Base-by-base conservation (phyloP, 768 basidiomycete species). In the Pisolithus tinctorius region DNA sequence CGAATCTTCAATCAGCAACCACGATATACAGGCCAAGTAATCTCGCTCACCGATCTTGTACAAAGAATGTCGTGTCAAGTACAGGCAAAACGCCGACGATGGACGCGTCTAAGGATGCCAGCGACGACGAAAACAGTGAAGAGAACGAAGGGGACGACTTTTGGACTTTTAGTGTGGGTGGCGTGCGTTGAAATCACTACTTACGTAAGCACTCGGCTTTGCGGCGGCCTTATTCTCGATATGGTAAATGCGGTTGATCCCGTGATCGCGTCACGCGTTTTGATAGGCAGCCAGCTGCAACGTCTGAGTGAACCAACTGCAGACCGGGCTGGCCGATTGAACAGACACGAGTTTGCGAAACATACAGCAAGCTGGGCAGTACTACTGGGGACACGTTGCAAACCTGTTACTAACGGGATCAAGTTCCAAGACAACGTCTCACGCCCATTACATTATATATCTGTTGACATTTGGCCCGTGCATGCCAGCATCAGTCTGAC, bases 221-320 rank as follows among this genome's bases (percentile, higher is more conserved):
- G 46, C 38, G 27, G 23, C 53, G 25, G 34, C 26, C 20, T 42
- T 0, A 16, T 23, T 23, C 47, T 40, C n/a, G 10, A 54, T 50
- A 43, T 37, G 11, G 48, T 40, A 11, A 51, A 38, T 50, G 36
- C 49, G 36, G 17, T 40, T 6, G 3, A 4, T 8, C 65, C 68
- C 65, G 66, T 55, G 65, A 66, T 52, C 65, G 65, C 55, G 66
- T 58, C 60, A 63, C 50, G 60, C 49, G 41, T 45, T 26, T 26
- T 14, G 43, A 20, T 20, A 16, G 43, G 26, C 16, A 29, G 27
- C 43, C 11, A 7, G 43, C 14, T 7, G 42, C 40, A n/a, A 6
- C 10, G 6, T 14, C 42, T 3, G 20, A 43, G 43, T 2, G 13
- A 26, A 16, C 43, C 43, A 27, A 27, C n/a, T 30, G 7, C 26